A percentile compares a stretch with the other conserved stretches of the same genome.
Evolutionary conservation across 2,329 filamentous ascomycete species (phyloP).

Genomic region (Harringtonia lauricola): DNA sequence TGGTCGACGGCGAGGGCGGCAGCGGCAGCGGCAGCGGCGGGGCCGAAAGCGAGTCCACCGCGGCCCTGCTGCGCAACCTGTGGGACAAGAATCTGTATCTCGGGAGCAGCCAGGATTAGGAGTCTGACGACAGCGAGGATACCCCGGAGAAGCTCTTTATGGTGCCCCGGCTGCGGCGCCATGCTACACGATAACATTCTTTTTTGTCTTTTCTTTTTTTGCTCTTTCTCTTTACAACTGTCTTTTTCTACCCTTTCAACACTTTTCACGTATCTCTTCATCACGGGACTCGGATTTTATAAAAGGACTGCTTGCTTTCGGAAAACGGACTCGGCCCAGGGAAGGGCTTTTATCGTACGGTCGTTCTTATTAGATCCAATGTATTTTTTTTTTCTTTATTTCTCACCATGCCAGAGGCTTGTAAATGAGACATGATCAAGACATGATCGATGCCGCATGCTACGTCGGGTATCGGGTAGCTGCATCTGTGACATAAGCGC

Average conservation of each 20-base stretch:
- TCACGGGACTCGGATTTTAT: not conserved
- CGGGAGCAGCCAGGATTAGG: slow-evolving; percentile 40
- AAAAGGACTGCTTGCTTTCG: too few species aligned
- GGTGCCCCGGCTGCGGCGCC: not conserved
- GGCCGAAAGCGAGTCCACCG: slow-evolving; percentile 37
- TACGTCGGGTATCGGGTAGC: too few species aligned
- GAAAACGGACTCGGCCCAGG: too few species aligned
- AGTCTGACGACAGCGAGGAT: slow-evolving; percentile 8
- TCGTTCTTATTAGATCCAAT: too few species aligned
- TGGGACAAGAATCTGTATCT: slow-evolving; percentile 53
- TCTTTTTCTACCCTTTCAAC: not conserved
- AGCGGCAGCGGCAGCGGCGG: slow-evolving; percentile 35
- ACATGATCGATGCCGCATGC: too few species aligned
- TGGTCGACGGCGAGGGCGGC: slow-evolving; percentile 34
- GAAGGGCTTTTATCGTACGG: too few species aligned
- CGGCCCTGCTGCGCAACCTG: slow-evolving; percentile 41
- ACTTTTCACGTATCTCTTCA: not conserved
- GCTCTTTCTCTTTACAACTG: not conserved
- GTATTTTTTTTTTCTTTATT: too few species aligned
- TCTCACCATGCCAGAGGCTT: too few species aligned
- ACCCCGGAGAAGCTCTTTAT: not conserved
- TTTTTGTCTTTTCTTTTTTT: not conserved
- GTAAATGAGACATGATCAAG: too few species aligned
- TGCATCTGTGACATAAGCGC: too few species aligned
- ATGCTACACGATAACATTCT: too few species aligned